phyloP scores from a whole-genome alignment of 768 basidiomycete species.

The Boletus vermiculosoides region DNA sequence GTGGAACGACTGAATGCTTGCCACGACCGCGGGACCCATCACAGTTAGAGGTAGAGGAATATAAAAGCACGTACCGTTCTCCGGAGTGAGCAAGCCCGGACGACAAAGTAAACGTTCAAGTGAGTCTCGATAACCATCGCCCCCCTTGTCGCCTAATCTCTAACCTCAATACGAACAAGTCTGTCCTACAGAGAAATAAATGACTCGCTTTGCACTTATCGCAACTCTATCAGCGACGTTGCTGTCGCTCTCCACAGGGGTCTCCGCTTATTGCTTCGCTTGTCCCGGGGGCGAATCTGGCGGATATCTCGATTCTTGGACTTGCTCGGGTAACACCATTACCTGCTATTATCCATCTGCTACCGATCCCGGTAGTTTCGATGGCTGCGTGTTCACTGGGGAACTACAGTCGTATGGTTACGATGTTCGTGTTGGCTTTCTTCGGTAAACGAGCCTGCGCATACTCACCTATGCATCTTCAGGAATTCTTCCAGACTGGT shows the following conservation, averaged over 20 bases:
- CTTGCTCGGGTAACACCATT: constrained; percentile 1
- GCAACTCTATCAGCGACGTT: not conserved
- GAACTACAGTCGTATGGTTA: too few species aligned
- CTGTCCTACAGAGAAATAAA: not conserved
- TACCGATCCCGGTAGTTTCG: not conserved
- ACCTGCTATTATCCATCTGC: not conserved
- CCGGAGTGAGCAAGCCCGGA: too few species aligned
- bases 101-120: not conserved
- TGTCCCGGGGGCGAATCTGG: not conserved
- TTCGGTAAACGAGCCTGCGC: not conserved
- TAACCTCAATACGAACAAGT: not conserved
- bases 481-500: not conserved
- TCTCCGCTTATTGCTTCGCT: not conserved
- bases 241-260: not conserved
- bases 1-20: not conserved
- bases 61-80: not conserved
- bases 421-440: not conserved
- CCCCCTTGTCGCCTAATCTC: not conserved
- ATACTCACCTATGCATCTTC: too few species aligned
- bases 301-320: constrained; percentile 9
- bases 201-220: not conserved
- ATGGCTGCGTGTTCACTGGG: constrained; percentile 1
- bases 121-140: not conserved
- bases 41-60: not conserved
- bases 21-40: not conserved